Percentiles rank a stretch among this genome's conserved stretches.
These are phyloP conservation scores for Penicillium egyptiacum DNA, from an alignment of 495 filamentous ascomycete genomes.

Conservation along the genomic window DNA sequence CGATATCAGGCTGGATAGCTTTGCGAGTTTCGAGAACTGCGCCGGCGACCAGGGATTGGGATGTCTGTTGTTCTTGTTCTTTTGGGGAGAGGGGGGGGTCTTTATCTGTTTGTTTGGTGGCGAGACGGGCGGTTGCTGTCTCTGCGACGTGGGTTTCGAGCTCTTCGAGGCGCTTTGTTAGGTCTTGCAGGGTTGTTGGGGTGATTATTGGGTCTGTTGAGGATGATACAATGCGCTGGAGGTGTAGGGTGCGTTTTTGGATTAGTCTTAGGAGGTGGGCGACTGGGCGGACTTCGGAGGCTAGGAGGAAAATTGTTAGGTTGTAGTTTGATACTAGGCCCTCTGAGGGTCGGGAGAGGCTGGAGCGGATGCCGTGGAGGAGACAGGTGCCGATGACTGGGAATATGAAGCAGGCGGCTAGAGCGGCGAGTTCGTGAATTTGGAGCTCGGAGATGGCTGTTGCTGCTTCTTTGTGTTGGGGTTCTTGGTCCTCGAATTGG, in stretches of 20 bases:
- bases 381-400: slow-evolving; percentile 77
- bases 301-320: slow-evolving; percentile 88
- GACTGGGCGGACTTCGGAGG: slow-evolving; percentile 78
- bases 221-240: slow-evolving; percentile 70
- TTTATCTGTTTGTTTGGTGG: slow-evolving; percentile 9
- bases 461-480: slow-evolving; percentile 4
- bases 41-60: slow-evolving; percentile 40
- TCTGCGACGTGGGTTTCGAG: slow-evolving; percentile 62
- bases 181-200: slow-evolving; percentile 50
- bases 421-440: slow-evolving; percentile 68
- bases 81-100: neutral
- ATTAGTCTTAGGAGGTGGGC: slow-evolving; percentile 80
- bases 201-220: slow-evolving; percentile 45
- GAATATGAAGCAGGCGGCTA: slow-evolving; percentile 75
- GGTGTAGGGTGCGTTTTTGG: slow-evolving; percentile 73
- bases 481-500: slow-evolving; percentile 15
- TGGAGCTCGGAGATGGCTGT: slow-evolving; percentile 64
- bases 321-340: slow-evolving; percentile 89
- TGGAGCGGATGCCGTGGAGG: slow-evolving; percentile 69
- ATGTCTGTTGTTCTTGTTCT: slow-evolving; percentile 12
- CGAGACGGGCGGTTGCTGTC: slow-evolving; percentile 29
- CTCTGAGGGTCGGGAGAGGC: slow-evolving; percentile 79
- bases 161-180: slow-evolving; percentile 65
- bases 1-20: slow-evolving; percentile 74
- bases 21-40: slow-evolving; percentile 63